Conservation (phyloP, 768 basidiomycete species). For the Rhodocollybia butyracea region DNA sequence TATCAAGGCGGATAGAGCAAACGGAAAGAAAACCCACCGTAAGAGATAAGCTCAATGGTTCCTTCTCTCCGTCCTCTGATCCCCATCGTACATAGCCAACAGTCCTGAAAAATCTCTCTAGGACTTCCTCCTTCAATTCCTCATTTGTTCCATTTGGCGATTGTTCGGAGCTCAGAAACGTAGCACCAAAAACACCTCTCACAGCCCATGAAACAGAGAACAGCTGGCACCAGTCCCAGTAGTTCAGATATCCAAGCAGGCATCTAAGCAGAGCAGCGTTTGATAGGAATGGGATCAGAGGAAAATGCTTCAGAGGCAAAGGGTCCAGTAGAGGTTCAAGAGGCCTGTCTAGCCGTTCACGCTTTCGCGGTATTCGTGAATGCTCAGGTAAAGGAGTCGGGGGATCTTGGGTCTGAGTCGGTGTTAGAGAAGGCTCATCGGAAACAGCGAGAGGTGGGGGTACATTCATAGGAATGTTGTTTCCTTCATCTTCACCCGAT, state of each 20-base stretch:
- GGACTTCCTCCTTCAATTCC: slow-evolving; percentile 60
- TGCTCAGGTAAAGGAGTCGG: slow-evolving; percentile 15
- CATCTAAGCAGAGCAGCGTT: slow-evolving; percentile 47
- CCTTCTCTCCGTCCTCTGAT: slow-evolving; percentile 51
- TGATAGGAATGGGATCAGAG: slow-evolving; percentile 54
- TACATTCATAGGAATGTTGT: too few species aligned
- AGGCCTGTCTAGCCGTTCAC: slow-evolving; percentile 36
- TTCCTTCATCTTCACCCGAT: neutral
- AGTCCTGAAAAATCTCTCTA: slow-evolving; percentile 66
- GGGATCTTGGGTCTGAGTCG: neutral
- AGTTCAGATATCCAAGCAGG: slow-evolving; percentile 63
- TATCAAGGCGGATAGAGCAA: neutral
- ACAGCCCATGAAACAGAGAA: slow-evolving; percentile 55
- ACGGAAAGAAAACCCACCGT: slow-evolving; percentile 41
- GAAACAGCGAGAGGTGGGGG: neutral
- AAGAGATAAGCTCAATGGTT: slow-evolving; percentile 62
- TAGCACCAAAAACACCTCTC: slow-evolving; percentile 45
- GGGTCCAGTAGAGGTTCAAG: slow-evolving; percentile 27
- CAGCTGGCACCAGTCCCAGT: slow-evolving; percentile 67
- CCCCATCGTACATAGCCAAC: slow-evolving; percentile 75
- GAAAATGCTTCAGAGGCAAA: slow-evolving; percentile 34
- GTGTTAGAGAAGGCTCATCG: neutral
- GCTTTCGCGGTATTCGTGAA: slow-evolving; percentile 29
- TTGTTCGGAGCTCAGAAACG: too few species aligned
- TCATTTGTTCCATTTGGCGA: slow-evolving; percentile 20